Percentiles rank a stretch among this genome's conserved stretches.
Conservation (phyloP, 768 basidiomycete species). For the Suillus americanus region DNA sequence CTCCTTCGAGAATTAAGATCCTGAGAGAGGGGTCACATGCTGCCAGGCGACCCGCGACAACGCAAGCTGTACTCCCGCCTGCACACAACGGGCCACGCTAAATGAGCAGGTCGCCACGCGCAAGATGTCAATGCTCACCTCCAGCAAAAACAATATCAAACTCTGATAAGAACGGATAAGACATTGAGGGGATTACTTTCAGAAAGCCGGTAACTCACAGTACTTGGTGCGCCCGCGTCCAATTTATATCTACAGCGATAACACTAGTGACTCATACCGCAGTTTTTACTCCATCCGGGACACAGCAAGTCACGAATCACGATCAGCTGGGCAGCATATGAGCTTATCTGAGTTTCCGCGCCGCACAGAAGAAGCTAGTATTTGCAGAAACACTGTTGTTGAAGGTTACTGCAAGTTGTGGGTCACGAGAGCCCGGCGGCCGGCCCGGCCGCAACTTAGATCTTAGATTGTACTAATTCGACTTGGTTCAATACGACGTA, state of each 20-base stretch:
- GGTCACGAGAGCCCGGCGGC: background rate
- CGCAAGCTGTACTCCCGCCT: constrained; percentile 28
- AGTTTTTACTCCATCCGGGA: background rate
- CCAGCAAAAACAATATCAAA: constrained; percentile 2
- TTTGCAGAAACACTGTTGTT: background rate
- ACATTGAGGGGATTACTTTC: background rate
- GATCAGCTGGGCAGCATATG: background rate
- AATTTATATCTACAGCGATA: background rate
- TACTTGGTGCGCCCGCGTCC: background rate
- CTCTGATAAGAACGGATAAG: background rate
- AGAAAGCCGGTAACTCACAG: background rate
- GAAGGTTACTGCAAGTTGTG: background rate
- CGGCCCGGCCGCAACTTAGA: background rate
- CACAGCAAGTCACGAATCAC: background rate
- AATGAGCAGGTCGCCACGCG: background rate
- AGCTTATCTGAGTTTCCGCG: background rate
- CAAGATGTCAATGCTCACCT: background rate
- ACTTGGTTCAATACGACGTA: no score
- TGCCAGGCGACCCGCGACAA: constrained; percentile 28
- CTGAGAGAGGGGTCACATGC: constrained; percentile 24
- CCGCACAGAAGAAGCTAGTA: background rate
- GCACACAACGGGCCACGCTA: background rate
- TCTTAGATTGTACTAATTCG: no score
- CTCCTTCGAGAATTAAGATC: constrained; percentile 28
- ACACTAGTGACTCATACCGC: no score